These are phyloP conservation scores for Erodium maritimum DNA, from an alignment of 345 rosid genomes.

Conservation along the genomic window DNA sequence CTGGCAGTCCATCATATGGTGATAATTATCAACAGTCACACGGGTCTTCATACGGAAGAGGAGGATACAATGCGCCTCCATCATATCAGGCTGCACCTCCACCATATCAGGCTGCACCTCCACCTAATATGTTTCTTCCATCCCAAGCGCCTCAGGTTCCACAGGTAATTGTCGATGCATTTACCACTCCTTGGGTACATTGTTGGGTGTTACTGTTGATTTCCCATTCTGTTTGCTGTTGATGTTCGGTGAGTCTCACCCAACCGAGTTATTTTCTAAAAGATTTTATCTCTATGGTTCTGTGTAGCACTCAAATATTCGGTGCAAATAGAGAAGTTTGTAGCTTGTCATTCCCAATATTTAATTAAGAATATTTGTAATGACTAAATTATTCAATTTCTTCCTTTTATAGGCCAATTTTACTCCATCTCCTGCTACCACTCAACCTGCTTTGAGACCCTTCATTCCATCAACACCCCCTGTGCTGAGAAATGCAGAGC, in stretches of 20 bases:
- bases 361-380: background rate
- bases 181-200: background rate
- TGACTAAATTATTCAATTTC: slow-evolving; percentile 9
- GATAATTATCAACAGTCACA: slow-evolving; percentile 50
- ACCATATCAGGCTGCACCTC: background rate
- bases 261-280: background rate
- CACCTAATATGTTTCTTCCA: slow-evolving; percentile 55
- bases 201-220: too few species aligned
- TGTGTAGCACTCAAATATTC: background rate
- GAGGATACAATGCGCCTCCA: slow-evolving; percentile 34
- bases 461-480: slow-evolving; percentile 79
- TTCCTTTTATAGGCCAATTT: slow-evolving; percentile 39
- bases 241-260: too few species aligned
- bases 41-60: slow-evolving; percentile 23
- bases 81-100: slow-evolving; percentile 6
- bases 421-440: slow-evolving; percentile 33
- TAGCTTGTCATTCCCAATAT: background rate
- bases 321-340: background rate
- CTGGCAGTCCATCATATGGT: slow-evolving; percentile 32
- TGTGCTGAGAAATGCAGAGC: slow-evolving; percentile 66
- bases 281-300: background rate
- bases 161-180: slow-evolving; percentile 36
- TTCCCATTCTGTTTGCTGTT: too few species aligned
- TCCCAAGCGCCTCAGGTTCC: slow-evolving; percentile 42
- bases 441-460: slow-evolving; percentile 52